phyloP scores from a whole-genome alignment of 1,284 basidiomycete species.

The Porodaedalea pini region DNA sequence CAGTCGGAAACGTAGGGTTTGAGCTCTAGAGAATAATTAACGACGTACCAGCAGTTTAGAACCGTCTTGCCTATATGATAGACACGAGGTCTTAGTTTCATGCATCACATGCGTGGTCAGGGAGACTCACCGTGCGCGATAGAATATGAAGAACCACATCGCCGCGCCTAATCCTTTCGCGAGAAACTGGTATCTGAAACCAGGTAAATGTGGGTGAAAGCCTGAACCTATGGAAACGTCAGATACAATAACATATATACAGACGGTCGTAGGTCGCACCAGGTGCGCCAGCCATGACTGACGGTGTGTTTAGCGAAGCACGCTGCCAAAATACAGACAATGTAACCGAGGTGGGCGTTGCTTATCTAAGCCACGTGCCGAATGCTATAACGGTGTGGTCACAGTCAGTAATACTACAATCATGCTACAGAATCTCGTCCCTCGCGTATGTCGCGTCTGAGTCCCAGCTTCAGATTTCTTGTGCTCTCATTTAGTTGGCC shows the following conservation, averaged over 20 bases:
- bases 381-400: no score
- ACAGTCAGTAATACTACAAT: no score
- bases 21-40: conserved; percentile 9
- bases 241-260: conserved; percentile 6
- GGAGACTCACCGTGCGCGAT: conserved; percentile 75
- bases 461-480: no score
- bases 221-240: conserved; percentile 49
- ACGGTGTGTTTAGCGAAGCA: neutral
- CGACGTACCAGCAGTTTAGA: conserved; percentile 40
- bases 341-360: no score
- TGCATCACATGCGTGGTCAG: neutral
- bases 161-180: conserved; percentile 83
- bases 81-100: neutral
- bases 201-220: conserved; percentile 83
- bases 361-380: no score
- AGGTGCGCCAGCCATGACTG: conserved; percentile 21
- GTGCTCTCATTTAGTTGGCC: neutral
- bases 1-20: neutral
- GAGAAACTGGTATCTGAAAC: conserved; percentile 71
- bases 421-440: no score
- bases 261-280: conserved; percentile 8
- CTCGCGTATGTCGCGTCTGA: neutral
- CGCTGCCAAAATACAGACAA: no score
- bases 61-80: conserved; percentile 40
- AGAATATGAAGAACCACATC: conserved; percentile 99